Percentiles rank a stretch among this genome's conserved stretches.
Conservation (phyloP, 2,329 filamentous ascomycete species). For the Phyllosticta capitalensis region DNA sequence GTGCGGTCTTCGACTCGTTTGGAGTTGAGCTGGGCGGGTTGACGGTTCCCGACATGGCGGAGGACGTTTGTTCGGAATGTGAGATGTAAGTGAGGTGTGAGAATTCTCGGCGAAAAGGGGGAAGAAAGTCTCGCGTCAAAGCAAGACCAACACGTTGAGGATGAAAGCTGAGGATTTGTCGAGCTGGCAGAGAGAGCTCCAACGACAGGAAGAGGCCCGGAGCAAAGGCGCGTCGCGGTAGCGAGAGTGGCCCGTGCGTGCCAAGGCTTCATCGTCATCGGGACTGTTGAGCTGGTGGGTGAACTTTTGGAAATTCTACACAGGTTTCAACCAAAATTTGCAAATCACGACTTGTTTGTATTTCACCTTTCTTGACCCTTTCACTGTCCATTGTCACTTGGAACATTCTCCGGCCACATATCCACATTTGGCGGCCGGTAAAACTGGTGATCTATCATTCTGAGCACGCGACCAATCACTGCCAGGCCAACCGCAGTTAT, state of each 20-base stretch:
- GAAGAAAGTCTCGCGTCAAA: neutral
- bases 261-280: slow-evolving; percentile 6
- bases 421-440: neutral
- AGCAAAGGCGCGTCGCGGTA: slow-evolving; percentile 6
- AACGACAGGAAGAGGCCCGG: slow-evolving; percentile 4
- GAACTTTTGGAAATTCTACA: neutral
- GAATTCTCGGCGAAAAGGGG: neutral
- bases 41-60: slow-evolving; percentile 53
- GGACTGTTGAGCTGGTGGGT: neutral
- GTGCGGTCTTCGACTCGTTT: slow-evolving; percentile 41
- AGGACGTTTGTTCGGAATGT: neutral
- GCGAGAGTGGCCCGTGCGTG: neutral
- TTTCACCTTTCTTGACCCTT: neutral
- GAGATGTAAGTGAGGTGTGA: neutral
- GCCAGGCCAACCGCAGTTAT: neutral
- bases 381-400: neutral
- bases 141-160: neutral
- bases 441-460: neutral
- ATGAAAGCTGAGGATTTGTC: neutral
- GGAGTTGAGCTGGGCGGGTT: slow-evolving; percentile 55
- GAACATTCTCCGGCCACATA: neutral
- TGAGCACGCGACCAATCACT: neutral
- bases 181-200: slow-evolving; percentile 8
- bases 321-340: too few relatives aligned
- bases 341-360: too few relatives aligned